Conservation (phyloP, 495 filamentous ascomycete genomes). For the Aspergillus homomorphus region DNA sequence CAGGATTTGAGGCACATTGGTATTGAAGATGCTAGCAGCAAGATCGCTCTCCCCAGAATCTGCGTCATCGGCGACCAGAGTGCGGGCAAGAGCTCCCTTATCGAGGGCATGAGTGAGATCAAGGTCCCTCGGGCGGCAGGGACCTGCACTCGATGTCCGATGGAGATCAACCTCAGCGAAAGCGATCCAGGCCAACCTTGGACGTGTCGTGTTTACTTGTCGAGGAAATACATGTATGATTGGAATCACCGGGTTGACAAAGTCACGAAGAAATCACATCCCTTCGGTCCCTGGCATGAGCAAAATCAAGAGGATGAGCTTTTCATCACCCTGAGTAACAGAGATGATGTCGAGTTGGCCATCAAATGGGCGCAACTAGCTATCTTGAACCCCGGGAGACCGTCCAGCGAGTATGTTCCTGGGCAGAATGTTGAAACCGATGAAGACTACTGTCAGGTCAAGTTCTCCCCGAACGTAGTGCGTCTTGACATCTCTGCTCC, state of each 20-base stretch:
- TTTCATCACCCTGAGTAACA: slow-evolving; percentile 40
- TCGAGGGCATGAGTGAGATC: slow-evolving; percentile 78
- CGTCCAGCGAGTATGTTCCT: slow-evolving; percentile 47
- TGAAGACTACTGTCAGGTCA: slow-evolving; percentile 37
- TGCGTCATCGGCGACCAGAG: slow-evolving; percentile 79
- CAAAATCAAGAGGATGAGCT: slow-evolving; percentile 36
- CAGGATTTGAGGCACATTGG: slow-evolving; percentile 47
- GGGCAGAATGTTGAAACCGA: slow-evolving; percentile 35
- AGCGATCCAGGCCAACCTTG: slow-evolving; percentile 46
- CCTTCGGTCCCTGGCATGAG: slow-evolving; percentile 44
- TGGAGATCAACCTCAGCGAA: slow-evolving; percentile 70
- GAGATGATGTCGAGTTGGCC: slow-evolving; percentile 53
- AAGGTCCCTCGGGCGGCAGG: slow-evolving; percentile 65
- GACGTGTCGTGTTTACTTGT: slow-evolving; percentile 62
- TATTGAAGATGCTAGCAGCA: slow-evolving; percentile 50
- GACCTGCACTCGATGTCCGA: slow-evolving; percentile 72
- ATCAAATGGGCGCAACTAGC: slow-evolving; percentile 71
- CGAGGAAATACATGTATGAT: slow-evolving; percentile 52
- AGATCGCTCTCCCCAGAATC: slow-evolving; percentile 67
- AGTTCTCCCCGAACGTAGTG: slow-evolving; percentile 78
- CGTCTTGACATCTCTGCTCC: slow-evolving; percentile 69
- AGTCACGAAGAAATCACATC: slow-evolving; percentile 25
- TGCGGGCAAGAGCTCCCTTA: slow-evolving; percentile 75
- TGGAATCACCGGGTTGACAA: slow-evolving; percentile 24
- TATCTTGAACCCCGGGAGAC: slow-evolving; percentile 56